Conservation (phyloP, 306 rosid species). For the Lithocarpus polystachyus region DNA sequence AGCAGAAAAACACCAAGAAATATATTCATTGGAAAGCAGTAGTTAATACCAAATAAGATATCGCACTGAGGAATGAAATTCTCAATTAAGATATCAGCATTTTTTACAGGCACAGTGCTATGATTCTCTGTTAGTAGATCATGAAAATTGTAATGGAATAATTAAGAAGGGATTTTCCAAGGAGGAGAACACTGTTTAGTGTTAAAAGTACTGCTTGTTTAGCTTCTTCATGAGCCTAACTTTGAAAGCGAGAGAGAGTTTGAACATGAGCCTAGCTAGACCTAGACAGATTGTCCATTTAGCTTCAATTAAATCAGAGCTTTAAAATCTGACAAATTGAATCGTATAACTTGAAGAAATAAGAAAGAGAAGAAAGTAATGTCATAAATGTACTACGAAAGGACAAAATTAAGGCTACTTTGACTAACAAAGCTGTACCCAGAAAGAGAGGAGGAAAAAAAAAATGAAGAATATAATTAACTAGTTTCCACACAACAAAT, state of each 20-base stretch:
- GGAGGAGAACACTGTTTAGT: background rate
- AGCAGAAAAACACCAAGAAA: background rate
- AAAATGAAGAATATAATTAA: background rate
- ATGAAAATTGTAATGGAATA: background rate
- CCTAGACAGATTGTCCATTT: too few relatives aligned
- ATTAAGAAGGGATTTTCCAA: background rate
- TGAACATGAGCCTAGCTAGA: too few relatives aligned
- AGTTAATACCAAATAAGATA: too few relatives aligned
- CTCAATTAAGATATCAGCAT: background rate
- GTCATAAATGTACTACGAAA: background rate
- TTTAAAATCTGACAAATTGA: background rate
- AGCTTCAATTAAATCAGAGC: too few relatives aligned
- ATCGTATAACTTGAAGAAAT: background rate
- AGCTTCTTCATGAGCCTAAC: too few relatives aligned
- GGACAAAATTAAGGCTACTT: background rate
- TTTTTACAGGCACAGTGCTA: background rate
- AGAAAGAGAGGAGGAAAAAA: background rate
- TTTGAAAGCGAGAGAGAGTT: too few relatives aligned
- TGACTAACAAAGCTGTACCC: background rate
- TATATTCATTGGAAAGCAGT: background rate
- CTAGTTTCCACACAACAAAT: too few relatives aligned
- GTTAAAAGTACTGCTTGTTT: background rate
- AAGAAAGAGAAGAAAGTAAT: background rate
- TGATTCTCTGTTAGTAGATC: background rate
- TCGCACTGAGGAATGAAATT: too few relatives aligned